Conservation (phyloP, 2,329 filamentous ascomycete species). For the Dactylella cylindrospora region DNA sequence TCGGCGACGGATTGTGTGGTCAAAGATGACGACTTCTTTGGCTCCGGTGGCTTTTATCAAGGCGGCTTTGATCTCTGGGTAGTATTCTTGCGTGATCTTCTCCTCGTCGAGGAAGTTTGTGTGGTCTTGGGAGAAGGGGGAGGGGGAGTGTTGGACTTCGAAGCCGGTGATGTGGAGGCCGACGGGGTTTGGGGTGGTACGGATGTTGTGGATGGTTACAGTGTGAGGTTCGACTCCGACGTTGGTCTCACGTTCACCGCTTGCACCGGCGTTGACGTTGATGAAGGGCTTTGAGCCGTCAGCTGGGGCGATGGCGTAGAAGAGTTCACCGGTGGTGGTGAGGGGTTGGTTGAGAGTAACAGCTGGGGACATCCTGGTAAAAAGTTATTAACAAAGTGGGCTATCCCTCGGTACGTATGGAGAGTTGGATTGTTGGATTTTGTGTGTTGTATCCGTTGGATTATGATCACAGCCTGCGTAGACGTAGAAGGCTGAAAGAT, state of each 20-base stretch:
- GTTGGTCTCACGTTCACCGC: constrained; percentile 67
- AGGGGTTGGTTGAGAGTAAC: constrained; percentile 64
- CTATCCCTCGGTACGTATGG: too few relatives aligned
- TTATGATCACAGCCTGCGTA: too few relatives aligned
- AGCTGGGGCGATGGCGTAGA: constrained; percentile 61
- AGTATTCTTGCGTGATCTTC: constrained; percentile 72
- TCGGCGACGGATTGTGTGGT: constrained; percentile 68
- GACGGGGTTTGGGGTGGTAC: constrained; percentile 68
- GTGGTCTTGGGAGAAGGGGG: constrained; percentile 57
- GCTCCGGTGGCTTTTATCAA: constrained; percentile 67
- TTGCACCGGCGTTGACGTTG: constrained; percentile 66
- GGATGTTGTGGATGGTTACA: constrained; percentile 70
- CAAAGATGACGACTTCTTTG: constrained; percentile 68
- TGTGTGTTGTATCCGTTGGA: too few relatives aligned
- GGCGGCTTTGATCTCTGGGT: constrained; percentile 76
- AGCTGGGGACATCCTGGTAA: constrained; percentile 55
- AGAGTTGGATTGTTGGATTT: too few relatives aligned
- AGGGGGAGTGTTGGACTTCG: constrained; percentile 62
- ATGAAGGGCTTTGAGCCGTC: constrained; percentile 65
- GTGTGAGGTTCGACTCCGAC: constrained; percentile 58
- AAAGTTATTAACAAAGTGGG: too few relatives aligned
- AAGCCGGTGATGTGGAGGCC: constrained; percentile 75
- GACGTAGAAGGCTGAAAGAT: too few relatives aligned
- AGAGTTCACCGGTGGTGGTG: constrained; percentile 54
- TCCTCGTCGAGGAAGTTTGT: constrained; percentile 68